Conservation (phyloP, 2,329 filamentous ascomycete genomes). For the Drechslerella coelobrocha region DNA sequence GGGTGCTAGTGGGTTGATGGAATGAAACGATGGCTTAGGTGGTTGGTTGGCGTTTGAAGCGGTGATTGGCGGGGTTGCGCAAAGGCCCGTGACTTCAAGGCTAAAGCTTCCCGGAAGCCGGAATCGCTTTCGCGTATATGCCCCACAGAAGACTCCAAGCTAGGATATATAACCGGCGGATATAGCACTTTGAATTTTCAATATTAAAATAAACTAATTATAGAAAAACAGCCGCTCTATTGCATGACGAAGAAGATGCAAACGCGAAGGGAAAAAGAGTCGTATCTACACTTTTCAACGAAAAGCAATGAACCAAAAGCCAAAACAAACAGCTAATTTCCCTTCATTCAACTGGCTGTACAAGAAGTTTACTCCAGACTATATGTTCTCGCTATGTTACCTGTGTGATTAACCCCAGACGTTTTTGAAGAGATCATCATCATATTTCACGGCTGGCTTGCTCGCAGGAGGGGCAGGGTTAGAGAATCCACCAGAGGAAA, state of each 20-base stretch:
- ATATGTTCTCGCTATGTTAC: constrained; percentile 1
- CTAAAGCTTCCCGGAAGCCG: constrained; percentile 35
- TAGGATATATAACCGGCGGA: background rate
- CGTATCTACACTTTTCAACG: constrained; percentile 24
- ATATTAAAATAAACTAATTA: constrained; percentile 3
- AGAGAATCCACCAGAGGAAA: constrained; percentile 68
- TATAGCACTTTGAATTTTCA: background rate
- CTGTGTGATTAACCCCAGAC: constrained; percentile 77
- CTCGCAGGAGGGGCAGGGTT: constrained; percentile 64
- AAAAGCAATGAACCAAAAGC: constrained; percentile 3
- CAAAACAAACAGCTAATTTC: background rate
- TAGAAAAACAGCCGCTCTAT: constrained; percentile 22
- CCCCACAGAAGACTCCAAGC: background rate
- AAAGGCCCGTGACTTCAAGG: background rate
- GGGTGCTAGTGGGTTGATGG: background rate
- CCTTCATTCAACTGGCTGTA: constrained; percentile 14
- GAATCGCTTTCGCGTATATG: background rate
- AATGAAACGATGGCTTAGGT: background rate
- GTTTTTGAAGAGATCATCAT: constrained; percentile 92
- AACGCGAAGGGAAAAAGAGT: constrained; percentile 1
- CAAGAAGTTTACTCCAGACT: constrained; percentile 11
- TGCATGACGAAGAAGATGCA: constrained; percentile 10
- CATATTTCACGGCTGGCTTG: constrained; percentile 64
- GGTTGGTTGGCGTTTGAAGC: constrained; percentile 10
- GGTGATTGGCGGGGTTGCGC: constrained; percentile 39